Evolutionary conservation across 441 rosid species (phyloP).

Genomic region (Adansonia gregorii): DNA sequence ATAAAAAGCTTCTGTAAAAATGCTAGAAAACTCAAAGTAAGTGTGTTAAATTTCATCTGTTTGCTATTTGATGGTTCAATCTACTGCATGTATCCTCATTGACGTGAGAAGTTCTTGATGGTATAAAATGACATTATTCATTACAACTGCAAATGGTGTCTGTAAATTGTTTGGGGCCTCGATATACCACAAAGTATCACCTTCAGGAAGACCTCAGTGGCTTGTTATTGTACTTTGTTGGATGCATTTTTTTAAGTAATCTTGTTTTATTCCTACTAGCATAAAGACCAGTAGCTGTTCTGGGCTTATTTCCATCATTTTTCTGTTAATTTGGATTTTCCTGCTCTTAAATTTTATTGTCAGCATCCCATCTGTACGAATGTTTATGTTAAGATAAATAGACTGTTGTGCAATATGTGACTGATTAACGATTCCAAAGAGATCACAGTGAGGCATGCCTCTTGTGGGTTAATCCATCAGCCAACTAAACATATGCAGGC

Average conservation of each 20-base stretch:
- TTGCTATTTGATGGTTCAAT: slow-evolving; percentile 10
- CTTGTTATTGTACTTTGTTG: neutral
- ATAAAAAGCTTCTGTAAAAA: slow-evolving; percentile 86
- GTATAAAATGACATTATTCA: neutral
- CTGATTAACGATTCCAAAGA: slow-evolving; percentile 4
- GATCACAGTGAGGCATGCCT: neutral
- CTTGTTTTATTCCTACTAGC: neutral
- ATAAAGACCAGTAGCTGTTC: neutral
- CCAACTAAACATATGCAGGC: neutral
- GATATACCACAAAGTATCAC: neutral
- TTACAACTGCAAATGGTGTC: neutral
- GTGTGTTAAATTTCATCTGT: slow-evolving; percentile 26
- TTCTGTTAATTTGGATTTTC: slow-evolving; percentile 4
- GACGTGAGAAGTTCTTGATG: neutral
- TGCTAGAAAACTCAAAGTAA: slow-evolving; percentile 89
- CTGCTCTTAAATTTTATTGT: neutral
- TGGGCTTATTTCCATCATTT: slow-evolving; percentile 1
- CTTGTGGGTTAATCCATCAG: neutral
- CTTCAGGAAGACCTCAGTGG: neutral
- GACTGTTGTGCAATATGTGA: neutral
- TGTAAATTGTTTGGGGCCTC: neutral
- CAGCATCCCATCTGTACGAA: neutral
- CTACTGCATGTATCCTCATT: slow-evolving; percentile 1
- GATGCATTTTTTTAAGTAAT: neutral
- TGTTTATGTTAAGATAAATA: slow-evolving; percentile 1